phyloP scores from a whole-genome alignment of 768 basidiomycete genomes.

The Collybia sp. region DNA sequence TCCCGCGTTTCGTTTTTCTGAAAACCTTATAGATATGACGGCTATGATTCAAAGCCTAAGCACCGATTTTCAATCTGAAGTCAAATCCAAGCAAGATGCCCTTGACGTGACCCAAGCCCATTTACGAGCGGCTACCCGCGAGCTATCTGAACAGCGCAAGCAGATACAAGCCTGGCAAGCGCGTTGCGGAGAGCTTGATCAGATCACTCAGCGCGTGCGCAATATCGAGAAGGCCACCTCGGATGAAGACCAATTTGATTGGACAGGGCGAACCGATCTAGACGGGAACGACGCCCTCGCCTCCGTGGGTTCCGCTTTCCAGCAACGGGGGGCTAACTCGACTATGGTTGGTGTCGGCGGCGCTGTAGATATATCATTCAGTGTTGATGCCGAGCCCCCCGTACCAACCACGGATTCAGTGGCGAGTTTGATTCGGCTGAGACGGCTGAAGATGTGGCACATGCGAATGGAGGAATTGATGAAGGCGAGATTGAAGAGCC shows the following conservation, averaged over 20 bases:
- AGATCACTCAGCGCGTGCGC: slow-evolving; percentile 71
- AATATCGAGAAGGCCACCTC: slow-evolving; percentile 78
- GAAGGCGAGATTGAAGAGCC: slow-evolving; percentile 56
- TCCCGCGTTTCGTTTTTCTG: not conserved
- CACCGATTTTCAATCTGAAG: slow-evolving; percentile 76
- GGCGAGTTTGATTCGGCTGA: slow-evolving; percentile 62
- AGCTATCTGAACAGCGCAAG: slow-evolving; percentile 86
- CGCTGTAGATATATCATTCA: slow-evolving; percentile 58
- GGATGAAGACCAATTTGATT: slow-evolving; percentile 83
- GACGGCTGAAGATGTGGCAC: slow-evolving; percentile 83
- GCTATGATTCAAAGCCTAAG: slow-evolving; percentile 77
- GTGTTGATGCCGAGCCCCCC: slow-evolving; percentile 69
- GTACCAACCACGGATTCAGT: slow-evolving; percentile 56
- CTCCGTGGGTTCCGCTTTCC: slow-evolving; percentile 61
- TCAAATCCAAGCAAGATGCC: slow-evolving; percentile 80
- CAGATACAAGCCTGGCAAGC: slow-evolving; percentile 76
- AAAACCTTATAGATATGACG: slow-evolving; percentile 61
- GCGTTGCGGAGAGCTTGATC: slow-evolving; percentile 74
- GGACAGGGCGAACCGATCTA: slow-evolving; percentile 70
- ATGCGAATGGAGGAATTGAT: slow-evolving; percentile 71
- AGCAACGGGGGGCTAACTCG: slow-evolving; percentile 60
- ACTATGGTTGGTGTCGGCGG: slow-evolving; percentile 64
- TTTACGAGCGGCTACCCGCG: slow-evolving; percentile 84
- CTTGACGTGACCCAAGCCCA: slow-evolving; percentile 87
- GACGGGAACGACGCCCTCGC: slow-evolving; percentile 32